Base-by-base conservation (phyloP, 2,329 filamentous ascomycete species). In the Cladophialophora chaetospira region DNA sequence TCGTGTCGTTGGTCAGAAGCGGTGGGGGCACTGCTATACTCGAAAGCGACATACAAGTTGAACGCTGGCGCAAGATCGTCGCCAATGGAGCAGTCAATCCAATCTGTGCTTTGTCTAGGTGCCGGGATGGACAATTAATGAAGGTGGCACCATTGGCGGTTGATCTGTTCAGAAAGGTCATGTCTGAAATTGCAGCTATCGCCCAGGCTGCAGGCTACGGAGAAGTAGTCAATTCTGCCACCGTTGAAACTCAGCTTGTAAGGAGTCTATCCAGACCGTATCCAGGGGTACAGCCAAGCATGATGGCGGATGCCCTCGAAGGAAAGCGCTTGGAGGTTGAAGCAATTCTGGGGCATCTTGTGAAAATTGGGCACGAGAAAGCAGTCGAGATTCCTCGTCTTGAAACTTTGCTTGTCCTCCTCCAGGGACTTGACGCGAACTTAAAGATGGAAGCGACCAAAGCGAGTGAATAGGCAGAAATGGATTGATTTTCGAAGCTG, bases 11-110 rank as follows among this genome's bases (percentile, higher is more conserved):
- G 13, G 59, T 83, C 4, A 58, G 66, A 25, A 48, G 68, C 3
- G 75, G 74, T 6, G 76, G 79, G 5, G 77, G 73, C 3, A 76
- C 77, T 2, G 75, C 78, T 38, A 65, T 75, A n/a, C 68, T 81
- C 4, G 72, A 79, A 23, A 72, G 77, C 4, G 75, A 86, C 57
- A 75, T 87, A 5, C 82, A 86, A 58, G 67, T 75, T 0, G 76
- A 79, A 50, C 75, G 83, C 8, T 87, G 83, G 83, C 73, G 75
- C 46, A 87, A 86, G 67, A 74, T 86, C 0, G 71, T 85, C 0
- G 73, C 82, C 67, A 86, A 86, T 64, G 82, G 78, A 1, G 76
- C 81, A 0, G 85, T 81, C 78, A 86, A 86, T 61, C 79, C 82
- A 0, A 74, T 84, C 26, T 83, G 80, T 35, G 82, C 82, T 0